These are phyloP conservation scores for Kwoniella newhampshirensis DNA, from an alignment of 768 basidiomycete species.

Conservation along the genomic window DNA sequence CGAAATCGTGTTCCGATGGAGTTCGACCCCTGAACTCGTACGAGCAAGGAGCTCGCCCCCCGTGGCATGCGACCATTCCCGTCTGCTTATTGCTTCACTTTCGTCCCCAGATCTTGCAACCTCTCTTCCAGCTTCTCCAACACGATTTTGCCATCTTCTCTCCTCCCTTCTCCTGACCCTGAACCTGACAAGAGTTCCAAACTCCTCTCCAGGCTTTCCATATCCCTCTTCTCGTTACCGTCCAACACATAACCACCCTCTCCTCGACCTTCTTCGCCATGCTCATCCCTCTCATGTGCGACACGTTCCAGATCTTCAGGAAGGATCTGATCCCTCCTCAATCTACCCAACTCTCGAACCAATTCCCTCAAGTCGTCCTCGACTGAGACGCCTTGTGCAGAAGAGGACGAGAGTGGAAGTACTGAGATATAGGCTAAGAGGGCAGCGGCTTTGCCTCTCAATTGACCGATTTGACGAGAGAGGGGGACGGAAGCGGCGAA, in stretches of 20 bases:
- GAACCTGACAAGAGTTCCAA: constrained; percentile 35
- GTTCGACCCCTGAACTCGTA: too few relatives aligned
- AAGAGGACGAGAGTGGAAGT: not conserved
- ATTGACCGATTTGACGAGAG: constrained; percentile 71
- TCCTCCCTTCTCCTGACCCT: not conserved
- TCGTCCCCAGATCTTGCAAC: constrained; percentile 22
- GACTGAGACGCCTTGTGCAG: not conserved
- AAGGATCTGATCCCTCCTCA: constrained; percentile 70
- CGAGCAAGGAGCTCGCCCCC: too few relatives aligned
- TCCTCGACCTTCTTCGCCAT: constrained; percentile 42
- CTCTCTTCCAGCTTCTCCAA: constrained; percentile 18
- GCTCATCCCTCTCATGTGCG: constrained; percentile 62
- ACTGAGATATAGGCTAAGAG: constrained; percentile 54
- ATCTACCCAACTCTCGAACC: constrained; percentile 59
- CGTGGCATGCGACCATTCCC: too few relatives aligned
- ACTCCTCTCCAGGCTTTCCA: constrained; percentile 62
- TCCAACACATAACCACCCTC: constrained; percentile 34
- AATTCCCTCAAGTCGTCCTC: constrained; percentile 58
- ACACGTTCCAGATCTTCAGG: constrained; percentile 76
- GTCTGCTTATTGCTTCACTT: too few relatives aligned
- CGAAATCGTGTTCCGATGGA: too few relatives aligned
- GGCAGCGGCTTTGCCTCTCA: constrained; percentile 71
- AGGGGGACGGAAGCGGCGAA: constrained; percentile 64
- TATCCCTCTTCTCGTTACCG: constrained; percentile 30
- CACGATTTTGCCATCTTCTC: constrained; percentile 12